Evolutionary conservation across 106 monocot species (phyloP), one percentile per base, ranked within the genome.

Genomic region (Gastrodia elata): DNA sequence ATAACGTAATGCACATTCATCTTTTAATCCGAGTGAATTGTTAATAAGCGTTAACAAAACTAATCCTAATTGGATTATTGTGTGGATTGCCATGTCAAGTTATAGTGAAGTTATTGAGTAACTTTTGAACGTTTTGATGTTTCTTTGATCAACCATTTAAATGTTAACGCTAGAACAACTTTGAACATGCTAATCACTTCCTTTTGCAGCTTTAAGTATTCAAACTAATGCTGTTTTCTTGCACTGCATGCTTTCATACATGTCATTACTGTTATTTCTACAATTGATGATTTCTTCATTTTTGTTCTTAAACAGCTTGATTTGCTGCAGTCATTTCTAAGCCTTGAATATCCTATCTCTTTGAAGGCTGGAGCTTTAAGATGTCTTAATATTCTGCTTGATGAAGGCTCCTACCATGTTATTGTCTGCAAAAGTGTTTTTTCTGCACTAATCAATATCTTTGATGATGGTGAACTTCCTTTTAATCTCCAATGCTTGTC

Each of bases 311-410:
- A 41, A 33, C 87, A 93, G 93, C 80, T 85, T 64, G 76, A 87
- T 11, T 82, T 85, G 38, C 78, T 93, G 33, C 56, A 77, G 14
- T 64, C 75, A 41, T 78, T 73, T 77, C 36, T 85, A 65, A 52
- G 22, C 32, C 20, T 40, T 61, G 82, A 80, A 76, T 69, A 64
- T 80, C 24, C 85, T 42, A 55, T 55, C 41, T 10, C 56, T 2
- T 18, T 87, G 38, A 82, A 87, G 74, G 77, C 48, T 40, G 74
- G 68, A 41, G 79, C 82, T 39, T 78, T 89, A 38, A 93, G 82
- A 69, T 87, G 84, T 64, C 42, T 93, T 40, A 43, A n/a, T 43
- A 65, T 84, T 80, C 77, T 93, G 18, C 73, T 78, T 68, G 27
- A 13, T 30, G 20, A 75, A 78, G 73, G 74, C 67, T 35, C 75